Conservation (phyloP, 2,329 filamentous ascomycete genomes). For the Epichloe uncinata region DNA sequence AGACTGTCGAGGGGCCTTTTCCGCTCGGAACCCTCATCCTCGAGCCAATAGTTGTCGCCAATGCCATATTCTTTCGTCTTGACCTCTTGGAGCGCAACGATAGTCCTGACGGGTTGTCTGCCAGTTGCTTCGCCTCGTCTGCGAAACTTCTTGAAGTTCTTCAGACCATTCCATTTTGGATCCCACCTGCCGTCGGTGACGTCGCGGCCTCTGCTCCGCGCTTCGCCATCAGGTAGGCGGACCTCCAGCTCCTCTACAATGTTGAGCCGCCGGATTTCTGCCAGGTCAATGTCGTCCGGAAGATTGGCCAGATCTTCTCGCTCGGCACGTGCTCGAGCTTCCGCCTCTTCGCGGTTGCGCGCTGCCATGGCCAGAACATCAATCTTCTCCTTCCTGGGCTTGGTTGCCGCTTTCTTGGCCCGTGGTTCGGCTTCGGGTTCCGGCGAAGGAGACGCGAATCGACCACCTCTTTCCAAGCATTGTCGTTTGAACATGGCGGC, state of each 20-base stretch:
- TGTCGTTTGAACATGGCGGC: slow-evolving; percentile 69
- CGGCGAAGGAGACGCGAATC: slow-evolving; percentile 22
- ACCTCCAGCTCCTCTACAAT: slow-evolving; percentile 68
- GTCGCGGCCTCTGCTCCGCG: slow-evolving; percentile 32
- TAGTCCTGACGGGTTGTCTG: slow-evolving; percentile 35
- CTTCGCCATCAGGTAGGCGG: slow-evolving; percentile 20
- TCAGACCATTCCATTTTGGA: slow-evolving; percentile 80
- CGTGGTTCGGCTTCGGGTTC: slow-evolving; percentile 14
- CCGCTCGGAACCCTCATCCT: slow-evolving; percentile 29
- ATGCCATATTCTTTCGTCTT: slow-evolving; percentile 59
- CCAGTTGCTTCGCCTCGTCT: slow-evolving; percentile 37
- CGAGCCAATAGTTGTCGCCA: slow-evolving; percentile 65
- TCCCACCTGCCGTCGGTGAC: slow-evolving; percentile 57
- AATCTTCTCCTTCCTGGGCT: slow-evolving; percentile 43
- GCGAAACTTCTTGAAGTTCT: slow-evolving; percentile 89
- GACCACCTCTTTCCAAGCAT: slow-evolving; percentile 46
- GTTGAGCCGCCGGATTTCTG: slow-evolving; percentile 58
- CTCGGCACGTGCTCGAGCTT: slow-evolving; percentile 45
- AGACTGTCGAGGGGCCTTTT: slow-evolving; percentile 11
- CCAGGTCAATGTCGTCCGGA: slow-evolving; percentile 54
- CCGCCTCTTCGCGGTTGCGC: slow-evolving; percentile 48
- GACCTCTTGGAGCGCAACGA: slow-evolving; percentile 60
- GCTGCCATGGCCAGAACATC: slow-evolving; percentile 57
- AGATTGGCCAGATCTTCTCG: slow-evolving; percentile 37
- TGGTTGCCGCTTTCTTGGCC: slow-evolving; percentile 11